These are phyloP conservation scores for Bathelium albidoporum DNA, from an alignment of 495 filamentous ascomycete species.

Conservation along the genomic window DNA sequence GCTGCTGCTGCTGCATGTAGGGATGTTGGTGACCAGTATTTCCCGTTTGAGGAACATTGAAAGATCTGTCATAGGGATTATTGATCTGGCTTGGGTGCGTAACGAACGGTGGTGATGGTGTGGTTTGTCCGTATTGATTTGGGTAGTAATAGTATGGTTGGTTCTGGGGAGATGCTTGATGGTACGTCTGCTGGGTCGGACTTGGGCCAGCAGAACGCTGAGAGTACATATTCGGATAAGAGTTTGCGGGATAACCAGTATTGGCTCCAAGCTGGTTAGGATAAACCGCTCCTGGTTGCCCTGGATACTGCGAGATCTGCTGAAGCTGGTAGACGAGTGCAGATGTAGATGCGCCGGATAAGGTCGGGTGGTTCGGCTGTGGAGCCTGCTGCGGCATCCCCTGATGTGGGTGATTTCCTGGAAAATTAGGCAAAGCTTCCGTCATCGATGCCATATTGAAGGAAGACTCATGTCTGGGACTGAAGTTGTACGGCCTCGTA, in stretches of 20 bases:
- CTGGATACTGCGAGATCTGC: constrained; percentile 38
- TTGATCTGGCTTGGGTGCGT: neutral
- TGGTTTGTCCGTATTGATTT: neutral
- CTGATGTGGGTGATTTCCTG: neutral
- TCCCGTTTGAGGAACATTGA: neutral
- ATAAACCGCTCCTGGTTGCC: constrained; percentile 26
- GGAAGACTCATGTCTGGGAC: constrained; percentile 30
- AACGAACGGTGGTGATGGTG: neutral
- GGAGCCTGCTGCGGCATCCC: constrained; percentile 8
- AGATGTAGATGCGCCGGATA: constrained; percentile 30
- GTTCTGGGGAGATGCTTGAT: constrained; percentile 17
- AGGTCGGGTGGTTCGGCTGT: constrained; percentile 12
- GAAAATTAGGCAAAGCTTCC: constrained; percentile 36
- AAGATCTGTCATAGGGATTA: neutral
- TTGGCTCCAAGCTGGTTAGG: constrained; percentile 9
- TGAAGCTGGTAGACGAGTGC: constrained; percentile 35
- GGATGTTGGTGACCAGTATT: neutral
- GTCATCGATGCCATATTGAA: constrained; percentile 41
- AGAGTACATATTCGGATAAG: neutral
- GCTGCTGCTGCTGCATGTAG: neutral
- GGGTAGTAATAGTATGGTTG: constrained; percentile 22
- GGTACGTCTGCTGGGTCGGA: constrained; percentile 13
- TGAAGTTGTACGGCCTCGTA: constrained; percentile 18
- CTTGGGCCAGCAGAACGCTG: constrained; percentile 16
- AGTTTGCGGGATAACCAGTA: constrained; percentile 1